Conservation (phyloP, 176 grass and related monocot genomes). For the Coix lacrymajobi region DNA sequence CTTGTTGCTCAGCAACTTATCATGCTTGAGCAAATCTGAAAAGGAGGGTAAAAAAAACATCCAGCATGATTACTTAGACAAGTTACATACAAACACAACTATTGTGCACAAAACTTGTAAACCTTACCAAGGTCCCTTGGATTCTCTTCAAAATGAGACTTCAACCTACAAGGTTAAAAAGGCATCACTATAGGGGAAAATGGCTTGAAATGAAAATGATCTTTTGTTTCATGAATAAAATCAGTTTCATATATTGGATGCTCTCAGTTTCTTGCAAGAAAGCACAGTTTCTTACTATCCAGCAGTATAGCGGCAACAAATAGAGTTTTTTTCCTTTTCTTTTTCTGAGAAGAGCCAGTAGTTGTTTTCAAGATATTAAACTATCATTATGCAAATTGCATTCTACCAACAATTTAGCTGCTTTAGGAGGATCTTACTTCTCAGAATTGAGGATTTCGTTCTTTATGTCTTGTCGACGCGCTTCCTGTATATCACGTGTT, state of each 20-base stretch:
- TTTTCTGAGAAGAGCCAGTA: not conserved
- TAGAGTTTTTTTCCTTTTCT: not conserved
- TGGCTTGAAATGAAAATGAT: not conserved
- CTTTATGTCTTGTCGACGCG: constrained; percentile 83
- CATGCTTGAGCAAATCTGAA: constrained; percentile 89
- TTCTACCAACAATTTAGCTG: constrained; percentile 6
- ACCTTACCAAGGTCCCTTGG: constrained; percentile 84
- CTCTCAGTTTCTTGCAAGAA: not conserved
- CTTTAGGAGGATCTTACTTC: constrained; percentile 46
- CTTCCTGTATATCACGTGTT: constrained; percentile 79
- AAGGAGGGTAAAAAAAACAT: constrained; percentile 10
- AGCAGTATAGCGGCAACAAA: not conserved
- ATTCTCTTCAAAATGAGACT: constrained; percentile 95
- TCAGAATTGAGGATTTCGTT: constrained; percentile 98
- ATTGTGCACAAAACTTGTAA: constrained; percentile 9
- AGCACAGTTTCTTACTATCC: not conserved
- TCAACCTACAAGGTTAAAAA: constrained; percentile 63
- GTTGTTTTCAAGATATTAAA: not conserved
- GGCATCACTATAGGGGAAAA: not conserved
- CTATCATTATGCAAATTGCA: constrained; percentile 2
- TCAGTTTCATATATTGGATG: not conserved
- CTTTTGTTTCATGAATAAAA: not conserved
- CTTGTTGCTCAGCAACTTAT: constrained; percentile 86
- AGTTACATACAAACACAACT: constrained; percentile 1
- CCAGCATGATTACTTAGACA: not conserved